A percentile compares a stretch with the other conserved stretches of the same genome.
Conservation (phyloP, 2,329 filamentous ascomycete genomes). For the Drechslerella stenobrocha region DNA sequence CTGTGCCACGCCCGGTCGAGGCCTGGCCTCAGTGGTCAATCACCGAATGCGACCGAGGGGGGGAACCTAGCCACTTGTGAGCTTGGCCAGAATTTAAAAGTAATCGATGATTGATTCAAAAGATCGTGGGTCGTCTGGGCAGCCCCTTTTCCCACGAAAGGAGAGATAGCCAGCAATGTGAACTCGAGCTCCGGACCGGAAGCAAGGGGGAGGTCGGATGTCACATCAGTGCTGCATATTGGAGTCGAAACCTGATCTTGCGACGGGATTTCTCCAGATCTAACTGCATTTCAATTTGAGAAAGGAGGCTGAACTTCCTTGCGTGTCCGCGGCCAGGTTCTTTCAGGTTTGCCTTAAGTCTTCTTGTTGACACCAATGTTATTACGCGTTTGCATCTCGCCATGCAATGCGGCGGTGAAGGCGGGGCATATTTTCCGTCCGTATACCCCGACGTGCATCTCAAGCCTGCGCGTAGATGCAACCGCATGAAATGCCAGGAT, state of each 20-base stretch:
- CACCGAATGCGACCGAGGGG: background rate
- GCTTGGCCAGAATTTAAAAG: background rate
- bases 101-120: background rate
- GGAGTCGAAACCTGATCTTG: background rate
- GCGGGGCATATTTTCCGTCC: background rate
- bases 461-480: slow-evolving; percentile 25
- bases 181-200: slow-evolving; percentile 1
- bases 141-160: slow-evolving; percentile 1
- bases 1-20: slow-evolving; percentile 4
- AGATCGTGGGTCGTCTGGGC: background rate
- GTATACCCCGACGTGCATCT: slow-evolving; percentile 3
- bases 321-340: background rate
- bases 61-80: background rate
- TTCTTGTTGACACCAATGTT: no score
- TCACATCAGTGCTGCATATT: background rate
- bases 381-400: no score
- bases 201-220: background rate
- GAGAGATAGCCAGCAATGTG: background rate
- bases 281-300: background rate
- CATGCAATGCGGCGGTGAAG: background rate
- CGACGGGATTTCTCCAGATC: slow-evolving; percentile 2
- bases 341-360: no score
- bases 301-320: background rate
- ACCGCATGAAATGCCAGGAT: slow-evolving; percentile 4
- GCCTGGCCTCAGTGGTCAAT: slow-evolving; percentile 1